Conservation (phyloP, 2,329 filamentous ascomycete genomes). For the Microthyrium microscopicum region DNA sequence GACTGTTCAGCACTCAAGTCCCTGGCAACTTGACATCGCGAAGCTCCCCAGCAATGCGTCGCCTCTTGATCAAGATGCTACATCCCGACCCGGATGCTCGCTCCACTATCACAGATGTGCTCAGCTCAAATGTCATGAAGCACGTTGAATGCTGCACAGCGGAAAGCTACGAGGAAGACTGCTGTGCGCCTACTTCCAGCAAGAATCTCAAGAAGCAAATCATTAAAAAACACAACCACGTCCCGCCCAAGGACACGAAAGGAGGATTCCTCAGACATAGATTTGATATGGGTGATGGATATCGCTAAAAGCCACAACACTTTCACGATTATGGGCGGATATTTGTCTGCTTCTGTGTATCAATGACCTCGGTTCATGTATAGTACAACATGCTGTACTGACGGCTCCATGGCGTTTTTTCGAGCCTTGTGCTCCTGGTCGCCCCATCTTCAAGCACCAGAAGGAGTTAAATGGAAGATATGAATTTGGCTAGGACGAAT, state of each 20-base stretch:
- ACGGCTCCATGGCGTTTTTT: too few relatives aligned
- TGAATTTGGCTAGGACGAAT: too few relatives aligned
- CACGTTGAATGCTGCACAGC: constrained; percentile 63
- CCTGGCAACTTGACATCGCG: constrained; percentile 45
- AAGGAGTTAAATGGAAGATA: too few relatives aligned
- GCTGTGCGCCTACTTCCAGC: constrained; percentile 39
- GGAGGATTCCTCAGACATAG: constrained; percentile 20
- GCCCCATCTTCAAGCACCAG: too few relatives aligned
- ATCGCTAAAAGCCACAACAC: too few relatives aligned
- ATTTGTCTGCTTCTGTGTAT: too few relatives aligned
- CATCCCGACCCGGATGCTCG: constrained; percentile 60
- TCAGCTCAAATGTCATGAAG: constrained; percentile 57
- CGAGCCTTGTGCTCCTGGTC: too few relatives aligned
- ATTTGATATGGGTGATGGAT: constrained; percentile 23
- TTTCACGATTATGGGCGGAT: too few relatives aligned
- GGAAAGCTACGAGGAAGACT: constrained; percentile 50
- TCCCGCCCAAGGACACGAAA: constrained; percentile 23
- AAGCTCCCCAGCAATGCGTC: constrained; percentile 45
- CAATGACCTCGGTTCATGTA: too few relatives aligned
- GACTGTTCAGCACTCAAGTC: constrained; percentile 41
- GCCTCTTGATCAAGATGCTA: constrained; percentile 64
- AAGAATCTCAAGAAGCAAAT: constrained; percentile 21
- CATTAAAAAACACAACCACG: constrained; percentile 27
- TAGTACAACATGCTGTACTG: too few relatives aligned
- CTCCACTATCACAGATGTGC: constrained; percentile 49